These are phyloP conservation scores for Dendrobium officinale DNA, from an alignment of 106 monocot species.

Conservation along the genomic window DNA sequence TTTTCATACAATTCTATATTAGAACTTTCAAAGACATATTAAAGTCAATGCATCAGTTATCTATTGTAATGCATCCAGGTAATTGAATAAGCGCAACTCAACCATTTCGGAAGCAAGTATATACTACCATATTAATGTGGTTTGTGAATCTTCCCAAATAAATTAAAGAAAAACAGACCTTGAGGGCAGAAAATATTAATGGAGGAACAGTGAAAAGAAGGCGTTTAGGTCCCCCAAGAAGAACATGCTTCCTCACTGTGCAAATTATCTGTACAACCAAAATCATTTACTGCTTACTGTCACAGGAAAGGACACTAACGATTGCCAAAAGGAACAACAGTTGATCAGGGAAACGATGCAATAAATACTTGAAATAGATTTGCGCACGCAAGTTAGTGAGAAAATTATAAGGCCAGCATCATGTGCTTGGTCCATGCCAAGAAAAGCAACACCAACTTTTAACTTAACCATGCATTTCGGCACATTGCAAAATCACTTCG, in stretches of 20 bases:
- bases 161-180: slow-evolving; percentile 44
- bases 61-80: background rate
- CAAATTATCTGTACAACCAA: slow-evolving; percentile 66
- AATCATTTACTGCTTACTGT: background rate
- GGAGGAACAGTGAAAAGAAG: slow-evolving; percentile 81
- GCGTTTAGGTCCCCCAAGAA: slow-evolving; percentile 74
- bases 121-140: background rate
- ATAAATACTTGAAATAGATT: background rate
- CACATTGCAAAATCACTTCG: background rate
- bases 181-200: slow-evolving; percentile 74
- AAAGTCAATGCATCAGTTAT: background rate
- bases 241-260: slow-evolving; percentile 77
- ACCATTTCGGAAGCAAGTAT: background rate
- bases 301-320: background rate
- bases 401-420: background rate
- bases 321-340: background rate
- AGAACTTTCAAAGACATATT: background rate
- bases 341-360: background rate
- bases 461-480: background rate
- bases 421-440: background rate
- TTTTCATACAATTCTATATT: background rate
- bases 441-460: background rate
- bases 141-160: background rate
- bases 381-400: background rate
- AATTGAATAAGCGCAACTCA: background rate